Evolutionary conservation across 352 stramenopile genomes (phyloP).

Genomic region (Blastocystis hominis): DNA sequence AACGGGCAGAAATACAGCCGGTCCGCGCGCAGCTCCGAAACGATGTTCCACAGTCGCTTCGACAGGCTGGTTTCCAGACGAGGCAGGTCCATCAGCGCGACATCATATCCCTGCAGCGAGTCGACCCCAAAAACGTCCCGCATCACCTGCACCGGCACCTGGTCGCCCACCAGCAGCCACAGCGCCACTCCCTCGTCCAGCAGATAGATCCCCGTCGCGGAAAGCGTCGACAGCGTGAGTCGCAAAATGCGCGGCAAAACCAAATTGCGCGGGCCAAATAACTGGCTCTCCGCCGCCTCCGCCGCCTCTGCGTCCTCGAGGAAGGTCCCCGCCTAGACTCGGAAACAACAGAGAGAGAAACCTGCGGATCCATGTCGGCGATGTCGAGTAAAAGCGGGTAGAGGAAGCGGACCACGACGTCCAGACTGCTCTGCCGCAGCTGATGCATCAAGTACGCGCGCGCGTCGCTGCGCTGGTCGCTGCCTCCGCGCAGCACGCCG

Average conservation of each 20-base stretch:
- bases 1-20: slow-evolving; percentile 73
- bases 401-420: neutral
- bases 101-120: slow-evolving; percentile 84
- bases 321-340: slow-evolving; percentile 11
- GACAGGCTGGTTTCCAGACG: slow-evolving; percentile 66
- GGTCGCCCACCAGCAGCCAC: slow-evolving; percentile 88
- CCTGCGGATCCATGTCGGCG: neutral
- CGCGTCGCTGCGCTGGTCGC: slow-evolving; percentile 88
- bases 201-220: slow-evolving; percentile 85
- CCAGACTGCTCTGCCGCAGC: neutral
- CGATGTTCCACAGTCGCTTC: slow-evolving; percentile 74
- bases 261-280: slow-evolving; percentile 68
- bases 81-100: slow-evolving; percentile 62
- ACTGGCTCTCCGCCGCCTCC: slow-evolving; percentile 68
- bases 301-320: slow-evolving; percentile 65
- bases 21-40: slow-evolving; percentile 72
- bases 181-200: slow-evolving; percentile 87
- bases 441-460: slow-evolving; percentile 83
- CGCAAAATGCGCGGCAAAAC: slow-evolving; percentile 70
- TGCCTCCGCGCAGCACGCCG: slow-evolving; percentile 85
- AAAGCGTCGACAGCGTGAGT: slow-evolving; percentile 82
- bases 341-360: neutral
- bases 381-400: slow-evolving; percentile 3
- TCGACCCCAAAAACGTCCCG: slow-evolving; percentile 83
- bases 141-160: slow-evolving; percentile 73